These are phyloP conservation scores for Atkinsonella hypoxylon DNA, from an alignment of 2,329 filamentous ascomycete species.

Conservation along the genomic window DNA sequence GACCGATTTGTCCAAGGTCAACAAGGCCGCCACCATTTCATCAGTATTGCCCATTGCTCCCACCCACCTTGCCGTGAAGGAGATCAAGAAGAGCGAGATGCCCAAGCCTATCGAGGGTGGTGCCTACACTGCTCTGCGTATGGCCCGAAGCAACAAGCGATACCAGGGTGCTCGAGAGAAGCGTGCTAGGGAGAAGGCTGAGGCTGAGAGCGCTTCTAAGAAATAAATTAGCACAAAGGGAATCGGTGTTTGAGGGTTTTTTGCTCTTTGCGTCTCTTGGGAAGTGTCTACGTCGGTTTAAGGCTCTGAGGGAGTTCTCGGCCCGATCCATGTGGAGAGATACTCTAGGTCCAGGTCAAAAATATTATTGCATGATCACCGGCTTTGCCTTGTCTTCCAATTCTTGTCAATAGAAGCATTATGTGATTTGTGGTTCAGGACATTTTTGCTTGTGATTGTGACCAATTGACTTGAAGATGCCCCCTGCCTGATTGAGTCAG, in stretches of 20 bases:
- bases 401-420: neutral
- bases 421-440: neutral
- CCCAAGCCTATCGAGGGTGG: constrained; percentile 65
- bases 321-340: constrained; percentile 22
- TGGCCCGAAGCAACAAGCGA: constrained; percentile 73
- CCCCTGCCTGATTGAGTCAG: too few species aligned
- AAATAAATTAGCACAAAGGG: constrained; percentile 51
- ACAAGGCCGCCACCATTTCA: constrained; percentile 35
- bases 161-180: constrained; percentile 80
- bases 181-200: constrained; percentile 78
- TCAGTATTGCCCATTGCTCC: constrained; percentile 62
- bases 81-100: constrained; percentile 74
- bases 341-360: constrained; percentile 29
- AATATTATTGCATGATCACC: constrained; percentile 31
- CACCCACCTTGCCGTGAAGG: constrained; percentile 50
- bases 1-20: constrained; percentile 61
- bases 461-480: neutral
- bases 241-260: constrained; percentile 30
- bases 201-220: constrained; percentile 67
- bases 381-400: constrained; percentile 20
- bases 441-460: neutral
- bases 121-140: constrained; percentile 78
- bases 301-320: constrained; percentile 24
- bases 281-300: constrained; percentile 27
- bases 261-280: constrained; percentile 29